Conservation (phyloP, 148 eudicot species). For the Simmondsia chinensis region DNA sequence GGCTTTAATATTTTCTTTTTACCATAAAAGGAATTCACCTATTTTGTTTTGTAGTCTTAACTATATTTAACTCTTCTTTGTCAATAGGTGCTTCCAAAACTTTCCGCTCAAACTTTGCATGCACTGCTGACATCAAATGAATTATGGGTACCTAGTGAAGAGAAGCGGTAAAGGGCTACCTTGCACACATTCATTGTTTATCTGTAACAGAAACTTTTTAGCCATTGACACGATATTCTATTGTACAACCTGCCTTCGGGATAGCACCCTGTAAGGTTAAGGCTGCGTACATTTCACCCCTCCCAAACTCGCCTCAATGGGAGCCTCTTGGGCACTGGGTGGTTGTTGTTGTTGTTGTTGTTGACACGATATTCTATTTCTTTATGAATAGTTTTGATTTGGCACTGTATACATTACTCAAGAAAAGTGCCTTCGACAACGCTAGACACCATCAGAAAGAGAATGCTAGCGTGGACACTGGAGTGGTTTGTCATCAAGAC, state of each 20-base stretch:
- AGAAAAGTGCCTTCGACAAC: constrained; percentile 45
- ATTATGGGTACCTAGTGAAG: constrained; percentile 94
- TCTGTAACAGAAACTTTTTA: too few relatives aligned
- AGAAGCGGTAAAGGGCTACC: constrained; percentile 57
- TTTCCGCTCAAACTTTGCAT: constrained; percentile 86
- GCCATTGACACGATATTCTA: constrained; percentile 14
- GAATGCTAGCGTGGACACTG: constrained; percentile 27
- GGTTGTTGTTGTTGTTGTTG: too few relatives aligned
- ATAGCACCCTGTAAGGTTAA: too few relatives aligned
- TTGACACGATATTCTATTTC: constrained; percentile 14
- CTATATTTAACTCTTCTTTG: not conserved
- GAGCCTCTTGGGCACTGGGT: too few relatives aligned
- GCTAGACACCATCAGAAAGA: constrained; percentile 40
- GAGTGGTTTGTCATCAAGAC: constrained; percentile 21
- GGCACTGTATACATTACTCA: constrained; percentile 65
- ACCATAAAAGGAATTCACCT: too few relatives aligned
- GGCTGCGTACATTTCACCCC: too few relatives aligned
- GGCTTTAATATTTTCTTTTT: too few relatives aligned
- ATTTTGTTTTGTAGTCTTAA: constrained; percentile 5
- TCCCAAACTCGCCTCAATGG: too few relatives aligned
- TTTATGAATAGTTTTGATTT: constrained; percentile 68
- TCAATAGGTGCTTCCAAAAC: constrained; percentile 84
- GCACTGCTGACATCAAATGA: constrained; percentile 88
- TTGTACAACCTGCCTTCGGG: too few relatives aligned
- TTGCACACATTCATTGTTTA: not conserved